Conservation (phyloP, 768 basidiomycete species). For the Pisolithus microcarpus region DNA sequence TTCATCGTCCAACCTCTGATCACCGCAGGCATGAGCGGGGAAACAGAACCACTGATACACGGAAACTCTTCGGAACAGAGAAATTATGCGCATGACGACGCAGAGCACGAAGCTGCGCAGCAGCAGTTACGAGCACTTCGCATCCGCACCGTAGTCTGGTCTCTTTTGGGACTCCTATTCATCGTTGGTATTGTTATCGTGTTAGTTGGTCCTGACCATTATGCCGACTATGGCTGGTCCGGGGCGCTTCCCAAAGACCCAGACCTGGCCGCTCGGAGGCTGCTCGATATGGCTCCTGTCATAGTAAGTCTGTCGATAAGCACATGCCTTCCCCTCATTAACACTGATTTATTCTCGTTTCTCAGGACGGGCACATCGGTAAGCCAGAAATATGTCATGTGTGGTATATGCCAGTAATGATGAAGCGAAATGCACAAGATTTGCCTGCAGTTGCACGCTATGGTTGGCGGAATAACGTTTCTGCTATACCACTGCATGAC, state of each 20-base stretch:
- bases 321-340: neutral
- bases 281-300: conserved; percentile 58
- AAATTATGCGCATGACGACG: conserved; percentile 13
- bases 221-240: conserved; percentile 31
- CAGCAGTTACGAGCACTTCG: conserved; percentile 16
- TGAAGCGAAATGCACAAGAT: conserved; percentile 37
- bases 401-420: neutral
- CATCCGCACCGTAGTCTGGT: conserved; percentile 41
- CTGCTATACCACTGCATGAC: conserved; percentile 59
- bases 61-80: conserved; percentile 15
- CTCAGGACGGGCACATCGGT: conserved; percentile 69
- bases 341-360: neutral
- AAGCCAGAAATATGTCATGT: neutral
- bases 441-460: conserved; percentile 61
- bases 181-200: conserved; percentile 39
- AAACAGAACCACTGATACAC: conserved; percentile 21
- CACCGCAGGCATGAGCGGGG: conserved; percentile 17
- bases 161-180: conserved; percentile 36
- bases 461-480: conserved; percentile 65
- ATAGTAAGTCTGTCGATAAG: conserved; percentile 45
- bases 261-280: conserved; percentile 45
- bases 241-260: conserved; percentile 54
- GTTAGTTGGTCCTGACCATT: conserved; percentile 37
- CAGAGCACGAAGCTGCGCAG: conserved; percentile 11
- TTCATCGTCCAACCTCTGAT: no score